Percentiles rank a stretch among this genome's conserved stretches.
Conservation (phyloP, 495 filamentous ascomycete species). For the Aspergillus haitiensis region DNA sequence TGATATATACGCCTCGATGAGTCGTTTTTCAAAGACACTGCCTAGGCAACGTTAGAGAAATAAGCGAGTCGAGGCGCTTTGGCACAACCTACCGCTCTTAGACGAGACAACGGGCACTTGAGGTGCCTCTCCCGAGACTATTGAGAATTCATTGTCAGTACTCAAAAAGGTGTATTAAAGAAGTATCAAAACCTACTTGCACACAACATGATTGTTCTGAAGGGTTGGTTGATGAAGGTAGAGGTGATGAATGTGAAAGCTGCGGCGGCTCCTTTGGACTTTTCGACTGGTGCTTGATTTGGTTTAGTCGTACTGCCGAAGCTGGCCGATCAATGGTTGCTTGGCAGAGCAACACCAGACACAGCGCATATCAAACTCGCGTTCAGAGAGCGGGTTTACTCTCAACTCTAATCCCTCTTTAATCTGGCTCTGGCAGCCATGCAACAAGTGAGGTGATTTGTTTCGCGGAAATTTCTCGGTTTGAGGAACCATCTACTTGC, state of each 20-base stretch:
- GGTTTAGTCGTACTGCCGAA: constrained; percentile 37
- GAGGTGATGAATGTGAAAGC: constrained; percentile 32
- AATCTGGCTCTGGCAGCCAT: too few relatives aligned
- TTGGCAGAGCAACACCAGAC: constrained; percentile 18
- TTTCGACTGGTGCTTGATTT: constrained; percentile 41
- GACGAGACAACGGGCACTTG: constrained; percentile 91
- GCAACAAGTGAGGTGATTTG: too few relatives aligned
- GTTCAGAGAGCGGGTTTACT: too few relatives aligned
- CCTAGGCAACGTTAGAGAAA: constrained; percentile 53
- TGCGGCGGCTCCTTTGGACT: constrained; percentile 45
- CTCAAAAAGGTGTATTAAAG: not conserved
- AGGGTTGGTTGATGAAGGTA: constrained; percentile 32
- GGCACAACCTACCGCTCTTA: constrained; percentile 73
- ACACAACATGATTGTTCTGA: constrained; percentile 61
- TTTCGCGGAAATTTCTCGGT: too few relatives aligned
- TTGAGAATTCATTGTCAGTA: constrained; percentile 28
- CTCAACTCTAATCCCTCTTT: too few relatives aligned
- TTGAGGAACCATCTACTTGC: too few relatives aligned
- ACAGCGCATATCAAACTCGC: not conserved
- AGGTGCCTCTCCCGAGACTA: constrained; percentile 96
- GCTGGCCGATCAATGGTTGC: constrained; percentile 29
- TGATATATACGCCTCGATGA: constrained; percentile 91
- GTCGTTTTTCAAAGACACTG: constrained; percentile 87
- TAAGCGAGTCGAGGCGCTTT: constrained; percentile 24
- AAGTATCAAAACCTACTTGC: constrained; percentile 58